Evolutionary conservation across 108 stramenopile species (phyloP), one percentile per base, ranked within the genome.

Genomic region (Mayamaea pseudoterrestris): DNA sequence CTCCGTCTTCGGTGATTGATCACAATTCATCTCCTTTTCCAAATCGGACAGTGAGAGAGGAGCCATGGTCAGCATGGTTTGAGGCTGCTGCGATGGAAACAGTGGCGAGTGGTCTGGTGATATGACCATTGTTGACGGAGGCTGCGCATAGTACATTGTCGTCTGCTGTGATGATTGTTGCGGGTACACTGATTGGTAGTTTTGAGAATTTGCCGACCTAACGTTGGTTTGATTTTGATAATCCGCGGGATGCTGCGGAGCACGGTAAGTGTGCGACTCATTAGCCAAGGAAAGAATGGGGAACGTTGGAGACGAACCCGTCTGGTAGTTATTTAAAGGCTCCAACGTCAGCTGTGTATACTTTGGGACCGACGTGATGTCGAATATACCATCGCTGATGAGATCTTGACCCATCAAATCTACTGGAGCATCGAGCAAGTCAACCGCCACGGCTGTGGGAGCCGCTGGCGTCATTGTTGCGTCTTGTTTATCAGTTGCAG

Each of bases 1-100:
- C 6, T 53, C 52, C 11, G 44, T 9, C 52, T 25, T 30, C 27
- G 34, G 8, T 18, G 23, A n/a, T 18, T 22, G n/a, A 12, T 59
- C 28, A 5, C 13, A 6, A 18, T 44, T 22, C 32, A 34, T 11
- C 5, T 17, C 30, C n/a, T 49, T 24, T 34, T 49, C 48, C 48
- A 34, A 34, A 17, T 34, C 31, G 3, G 14, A 29, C 22, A 34
- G 17, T 5, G 31, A 27, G n/a, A 49, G 27, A 42, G 47, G 27
- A 12, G 27, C 34, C 40, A 42, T 18, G 27, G 37, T 30, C 2
- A 14, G 27, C 5, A 11, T 6, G 11, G 18, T 27, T 26, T 7
- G 29, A 37, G 22, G 31, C 30, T 30, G 47, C 11, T 17, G 27
- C 18, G 22, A 12, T 5, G 14, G 12, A 34, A 11, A 11, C 8